These are phyloP conservation scores for Pythium biforme DNA, from an alignment of 352 stramenopile genomes.

Conservation along the genomic window DNA sequence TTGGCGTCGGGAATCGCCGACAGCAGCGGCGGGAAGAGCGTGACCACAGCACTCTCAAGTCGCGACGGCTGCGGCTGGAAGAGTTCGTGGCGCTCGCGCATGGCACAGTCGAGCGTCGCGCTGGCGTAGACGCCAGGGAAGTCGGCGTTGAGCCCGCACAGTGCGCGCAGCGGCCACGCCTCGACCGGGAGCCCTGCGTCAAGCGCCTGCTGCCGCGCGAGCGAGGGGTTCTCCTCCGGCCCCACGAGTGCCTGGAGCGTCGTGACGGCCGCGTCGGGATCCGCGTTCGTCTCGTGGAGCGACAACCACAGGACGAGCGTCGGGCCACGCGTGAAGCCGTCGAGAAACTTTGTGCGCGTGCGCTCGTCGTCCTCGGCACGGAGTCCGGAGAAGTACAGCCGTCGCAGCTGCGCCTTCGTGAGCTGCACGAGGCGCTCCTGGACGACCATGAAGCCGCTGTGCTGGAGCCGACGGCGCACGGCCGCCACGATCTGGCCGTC, in stretches of 20 bases:
- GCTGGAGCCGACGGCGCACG: slow-evolving; percentile 41
- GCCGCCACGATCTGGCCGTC: slow-evolving; percentile 42
- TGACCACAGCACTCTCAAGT: slow-evolving; percentile 39
- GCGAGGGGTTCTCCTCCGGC: slow-evolving; percentile 44
- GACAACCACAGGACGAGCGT: slow-evolving; percentile 65
- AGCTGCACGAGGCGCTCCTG: slow-evolving; percentile 36
- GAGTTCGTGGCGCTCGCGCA: slow-evolving; percentile 63
- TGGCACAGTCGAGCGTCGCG: slow-evolving; percentile 45
- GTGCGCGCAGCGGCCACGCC: slow-evolving; percentile 60
- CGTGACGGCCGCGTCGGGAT: slow-evolving; percentile 33
- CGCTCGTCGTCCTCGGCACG: slow-evolving; percentile 4
- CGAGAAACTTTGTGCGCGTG: slow-evolving; percentile 37
- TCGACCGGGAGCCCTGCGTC: slow-evolving; percentile 33
- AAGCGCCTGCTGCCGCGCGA: slow-evolving; percentile 44
- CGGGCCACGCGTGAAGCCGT: slow-evolving; percentile 53
- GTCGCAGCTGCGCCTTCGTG: slow-evolving; percentile 32
- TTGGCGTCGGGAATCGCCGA: slow-evolving; percentile 26
- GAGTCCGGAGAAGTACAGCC: slow-evolving; percentile 31
- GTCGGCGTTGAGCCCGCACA: slow-evolving; percentile 61
- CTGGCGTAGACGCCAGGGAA: slow-evolving; percentile 73
- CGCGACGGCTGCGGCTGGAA: slow-evolving; percentile 35
- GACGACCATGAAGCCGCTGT: slow-evolving; percentile 57
- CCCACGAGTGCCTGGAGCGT: slow-evolving; percentile 59
- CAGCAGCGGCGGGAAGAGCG: slow-evolving; percentile 43
- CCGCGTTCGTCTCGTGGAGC: slow-evolving; percentile 12